Percentiles rank a stretch among this genome's conserved stretches.
Conservation (phyloP, 2,329 filamentous ascomycete genomes). For the Endocalyx cinctus region DNA sequence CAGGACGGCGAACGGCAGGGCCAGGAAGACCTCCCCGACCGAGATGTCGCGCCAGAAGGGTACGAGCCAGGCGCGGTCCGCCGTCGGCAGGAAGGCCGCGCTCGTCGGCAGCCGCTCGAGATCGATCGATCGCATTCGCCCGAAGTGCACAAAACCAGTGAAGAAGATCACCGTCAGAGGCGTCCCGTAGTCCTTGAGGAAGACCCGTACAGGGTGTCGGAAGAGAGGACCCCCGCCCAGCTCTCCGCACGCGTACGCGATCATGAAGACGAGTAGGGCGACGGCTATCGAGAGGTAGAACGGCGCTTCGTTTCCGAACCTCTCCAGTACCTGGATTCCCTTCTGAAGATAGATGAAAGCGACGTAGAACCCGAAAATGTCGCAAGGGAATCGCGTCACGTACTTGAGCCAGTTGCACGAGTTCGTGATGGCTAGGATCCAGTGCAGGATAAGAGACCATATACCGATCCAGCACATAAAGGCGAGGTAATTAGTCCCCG, state of each 20-base stretch:
- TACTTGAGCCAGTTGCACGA: slow-evolving; percentile 85
- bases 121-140: slow-evolving; percentile 68
- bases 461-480: slow-evolving; percentile 93
- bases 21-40: slow-evolving; percentile 71
- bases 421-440: slow-evolving; percentile 77
- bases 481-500: slow-evolving; percentile 74
- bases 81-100: slow-evolving; percentile 74
- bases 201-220: slow-evolving; percentile 69
- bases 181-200: slow-evolving; percentile 86
- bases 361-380: slow-evolving; percentile 92
- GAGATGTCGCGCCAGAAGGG: slow-evolving; percentile 76
- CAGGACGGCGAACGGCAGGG: slow-evolving; percentile 80
- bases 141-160: slow-evolving; percentile 82
- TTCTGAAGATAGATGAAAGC: slow-evolving; percentile 91
- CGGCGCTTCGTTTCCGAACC: slow-evolving; percentile 62
- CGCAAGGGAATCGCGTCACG: slow-evolving; percentile 86
- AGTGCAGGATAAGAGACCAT: slow-evolving; percentile 83
- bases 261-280: slow-evolving; percentile 71
- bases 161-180: slow-evolving; percentile 82
- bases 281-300: slow-evolving; percentile 78
- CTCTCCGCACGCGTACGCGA: slow-evolving; percentile 69
- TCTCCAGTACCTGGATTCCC: slow-evolving; percentile 77
- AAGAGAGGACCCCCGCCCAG: slow-evolving; percentile 70
- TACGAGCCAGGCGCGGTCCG: slow-evolving; percentile 69
- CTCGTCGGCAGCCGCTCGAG: slow-evolving; percentile 71